Conservation (phyloP, 805 yeast genomes). For the Lipomyces mesembrius region DNA sequence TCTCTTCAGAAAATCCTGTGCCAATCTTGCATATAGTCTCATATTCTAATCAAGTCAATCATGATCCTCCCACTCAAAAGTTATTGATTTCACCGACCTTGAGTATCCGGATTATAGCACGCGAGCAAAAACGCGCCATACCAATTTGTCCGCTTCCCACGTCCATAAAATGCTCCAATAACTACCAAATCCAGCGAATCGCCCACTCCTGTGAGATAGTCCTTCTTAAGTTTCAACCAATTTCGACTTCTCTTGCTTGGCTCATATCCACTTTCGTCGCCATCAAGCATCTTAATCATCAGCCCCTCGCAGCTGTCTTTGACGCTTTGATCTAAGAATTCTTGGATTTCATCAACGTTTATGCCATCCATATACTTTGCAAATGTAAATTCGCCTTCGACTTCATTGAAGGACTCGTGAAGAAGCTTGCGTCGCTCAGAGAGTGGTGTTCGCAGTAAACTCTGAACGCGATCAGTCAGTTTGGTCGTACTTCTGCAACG, state of each 20-base stretch:
- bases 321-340: constrained; percentile 84
- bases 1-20: constrained; percentile 92
- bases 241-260: constrained; percentile 94
- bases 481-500: background rate
- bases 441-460: constrained; percentile 65
- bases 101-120: constrained; percentile 86
- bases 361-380: constrained; percentile 77
- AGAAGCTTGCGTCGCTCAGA: constrained; percentile 70
- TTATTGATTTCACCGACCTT: constrained; percentile 43
- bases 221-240: constrained; percentile 95
- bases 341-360: constrained; percentile 74
- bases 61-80: background rate
- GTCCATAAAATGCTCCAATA: constrained; percentile 90
- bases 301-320: constrained; percentile 92
- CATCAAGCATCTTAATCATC: constrained; percentile 89
- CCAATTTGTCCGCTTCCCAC: constrained; percentile 91
- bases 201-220: constrained; percentile 92
- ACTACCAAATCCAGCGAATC: constrained; percentile 94
- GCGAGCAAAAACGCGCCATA: constrained; percentile 95
- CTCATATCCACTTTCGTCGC: constrained; percentile 80
- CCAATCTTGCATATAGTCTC: constrained; percentile 98
- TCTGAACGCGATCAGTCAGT: constrained; percentile 4
- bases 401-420: constrained; percentile 58
- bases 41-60: constrained; percentile 54
- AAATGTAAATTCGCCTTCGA: constrained; percentile 78